These are phyloP conservation scores for Candida sphagnicola DNA, from an alignment of 805 yeast species.

Conservation along the genomic window DNA sequence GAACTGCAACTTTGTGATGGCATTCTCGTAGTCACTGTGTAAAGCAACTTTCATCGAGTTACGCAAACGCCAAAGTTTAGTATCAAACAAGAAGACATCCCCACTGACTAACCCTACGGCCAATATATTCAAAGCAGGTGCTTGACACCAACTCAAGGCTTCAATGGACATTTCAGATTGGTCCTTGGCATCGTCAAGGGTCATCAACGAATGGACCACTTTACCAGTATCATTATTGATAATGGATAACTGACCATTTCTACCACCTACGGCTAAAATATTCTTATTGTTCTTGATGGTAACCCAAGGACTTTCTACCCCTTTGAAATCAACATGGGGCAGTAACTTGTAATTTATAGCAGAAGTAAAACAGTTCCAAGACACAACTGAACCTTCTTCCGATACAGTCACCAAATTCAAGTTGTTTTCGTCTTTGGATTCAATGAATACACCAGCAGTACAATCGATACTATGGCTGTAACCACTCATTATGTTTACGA, in stretches of 20 bases:
- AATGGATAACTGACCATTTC: slow-evolving; percentile 84
- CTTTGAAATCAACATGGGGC: slow-evolving; percentile 61
- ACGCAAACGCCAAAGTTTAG: slow-evolving; percentile 84
- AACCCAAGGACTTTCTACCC: slow-evolving; percentile 85
- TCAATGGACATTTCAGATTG: slow-evolving; percentile 42
- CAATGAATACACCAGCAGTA: slow-evolving; percentile 73
- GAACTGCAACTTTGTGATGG: slow-evolving; percentile 78
- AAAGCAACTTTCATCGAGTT: slow-evolving; percentile 49
- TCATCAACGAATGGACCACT: slow-evolving; percentile 60
- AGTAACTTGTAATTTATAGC: slow-evolving; percentile 64
- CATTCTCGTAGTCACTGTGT: slow-evolving; percentile 46
- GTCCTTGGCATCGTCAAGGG: slow-evolving; percentile 52
- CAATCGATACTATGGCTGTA: slow-evolving; percentile 79
- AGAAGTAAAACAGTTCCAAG: slow-evolving; percentile 86
- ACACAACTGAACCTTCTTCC: slow-evolving; percentile 81
- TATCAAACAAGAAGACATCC: slow-evolving; percentile 74
- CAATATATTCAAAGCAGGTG: slow-evolving; percentile 50
- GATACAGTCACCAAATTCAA: slow-evolving; percentile 70
- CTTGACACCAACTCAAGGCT: slow-evolving; percentile 72
- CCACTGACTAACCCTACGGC: slow-evolving; percentile 93
- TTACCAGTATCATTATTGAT: slow-evolving; percentile 73
- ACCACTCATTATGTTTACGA: slow-evolving; percentile 73
- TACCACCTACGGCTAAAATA: slow-evolving; percentile 74
- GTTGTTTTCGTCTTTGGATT: slow-evolving; percentile 46
- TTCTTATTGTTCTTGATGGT: slow-evolving; percentile 52